A percentile compares a stretch with the other conserved stretches of the same genome.
Evolutionary conservation across 371 early-diverging fungal species (phyloP).

Genomic region (Lichtheimia corymbifera): DNA sequence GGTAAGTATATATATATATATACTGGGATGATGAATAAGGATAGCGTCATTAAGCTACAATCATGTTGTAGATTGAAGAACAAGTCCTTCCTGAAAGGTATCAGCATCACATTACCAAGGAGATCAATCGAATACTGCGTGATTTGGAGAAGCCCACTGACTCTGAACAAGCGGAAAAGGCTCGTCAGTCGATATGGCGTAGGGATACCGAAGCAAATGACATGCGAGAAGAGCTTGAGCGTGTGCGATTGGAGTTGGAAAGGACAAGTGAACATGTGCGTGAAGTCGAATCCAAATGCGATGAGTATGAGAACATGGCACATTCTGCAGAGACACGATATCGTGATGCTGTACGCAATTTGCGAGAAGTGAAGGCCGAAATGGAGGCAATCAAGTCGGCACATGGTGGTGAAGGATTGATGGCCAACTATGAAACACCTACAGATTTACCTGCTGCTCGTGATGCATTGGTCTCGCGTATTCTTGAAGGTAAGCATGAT

Average conservation of each 20-base stretch:
- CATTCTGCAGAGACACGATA: conserved; percentile 35
- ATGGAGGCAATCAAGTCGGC: conserved; percentile 7
- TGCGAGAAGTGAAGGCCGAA: conserved; percentile 21
- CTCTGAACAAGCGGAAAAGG: conserved; percentile 36
- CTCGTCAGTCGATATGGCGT: conserved; percentile 53
- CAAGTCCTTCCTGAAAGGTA: conserved; percentile 76
- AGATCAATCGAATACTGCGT: conserved; percentile 83
- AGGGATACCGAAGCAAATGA: conserved; percentile 48
- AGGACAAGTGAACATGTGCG: conserved; percentile 27
- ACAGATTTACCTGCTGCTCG: conserved; percentile 19
- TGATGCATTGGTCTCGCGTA: conserved; percentile 44
- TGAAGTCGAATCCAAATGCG: conserved; percentile 38
- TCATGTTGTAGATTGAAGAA: conserved; percentile 67
- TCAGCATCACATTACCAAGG: conserved; percentile 78
- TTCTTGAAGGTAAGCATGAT: conserved; percentile 35
- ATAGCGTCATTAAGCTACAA: not conserved
- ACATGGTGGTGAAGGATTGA: not conserved
- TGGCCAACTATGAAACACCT: not conserved
- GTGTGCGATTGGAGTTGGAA: conserved; percentile 27
- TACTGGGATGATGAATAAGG: too few species aligned
- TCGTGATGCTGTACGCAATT: conserved; percentile 36
- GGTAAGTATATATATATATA: conserved; percentile 31
- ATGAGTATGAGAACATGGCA: conserved; percentile 28
- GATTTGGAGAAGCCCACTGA: conserved; percentile 63
- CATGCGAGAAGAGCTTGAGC: conserved; percentile 37